phyloP scores from a whole-genome alignment of 805 yeast species.

The Lachancea nothofagi region DNA sequence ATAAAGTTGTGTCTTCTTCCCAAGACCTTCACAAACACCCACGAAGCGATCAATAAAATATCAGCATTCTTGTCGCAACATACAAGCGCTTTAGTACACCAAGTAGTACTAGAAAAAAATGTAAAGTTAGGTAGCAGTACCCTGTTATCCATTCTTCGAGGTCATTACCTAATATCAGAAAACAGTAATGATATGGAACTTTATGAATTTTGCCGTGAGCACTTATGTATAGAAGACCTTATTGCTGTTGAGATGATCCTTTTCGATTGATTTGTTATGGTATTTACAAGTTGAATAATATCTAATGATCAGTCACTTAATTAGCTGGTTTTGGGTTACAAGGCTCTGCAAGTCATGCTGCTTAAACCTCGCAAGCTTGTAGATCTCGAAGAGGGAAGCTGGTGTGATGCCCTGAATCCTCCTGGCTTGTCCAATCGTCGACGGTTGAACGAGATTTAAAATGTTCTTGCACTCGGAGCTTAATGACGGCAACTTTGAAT shows the following conservation, averaged over 20 bases:
- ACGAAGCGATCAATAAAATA: neutral
- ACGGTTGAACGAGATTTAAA: slow-evolving; percentile 72
- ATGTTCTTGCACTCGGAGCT: slow-evolving; percentile 69
- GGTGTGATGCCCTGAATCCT: slow-evolving; percentile 94
- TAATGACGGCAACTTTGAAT: slow-evolving; percentile 52
- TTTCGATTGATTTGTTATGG: slow-evolving; percentile 10
- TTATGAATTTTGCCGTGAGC: slow-evolving; percentile 24
- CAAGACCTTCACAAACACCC: neutral
- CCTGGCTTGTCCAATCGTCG: slow-evolving; percentile 91
- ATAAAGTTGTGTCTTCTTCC: slow-evolving; percentile 1
- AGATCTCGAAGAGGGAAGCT: slow-evolving; percentile 79
- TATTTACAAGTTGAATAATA: slow-evolving; percentile 6
- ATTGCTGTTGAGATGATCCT: slow-evolving; percentile 22
- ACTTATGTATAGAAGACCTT: slow-evolving; percentile 24
- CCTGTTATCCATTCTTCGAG: slow-evolving; percentile 14
- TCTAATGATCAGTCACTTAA: too few species aligned
- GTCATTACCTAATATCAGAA: slow-evolving; percentile 13
- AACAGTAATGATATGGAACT: slow-evolving; percentile 20
- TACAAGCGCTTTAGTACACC: neutral
- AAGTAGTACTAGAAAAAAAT: neutral
- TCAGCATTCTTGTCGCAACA: neutral
- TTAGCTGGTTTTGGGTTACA: neutral
- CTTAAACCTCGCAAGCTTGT: slow-evolving; percentile 40
- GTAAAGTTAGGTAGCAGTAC: slow-evolving; percentile 11
- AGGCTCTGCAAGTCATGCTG: slow-evolving; percentile 18